phyloP scores from a whole-genome alignment of 306 rosid genomes.

The Abrus pulchellus region DNA sequence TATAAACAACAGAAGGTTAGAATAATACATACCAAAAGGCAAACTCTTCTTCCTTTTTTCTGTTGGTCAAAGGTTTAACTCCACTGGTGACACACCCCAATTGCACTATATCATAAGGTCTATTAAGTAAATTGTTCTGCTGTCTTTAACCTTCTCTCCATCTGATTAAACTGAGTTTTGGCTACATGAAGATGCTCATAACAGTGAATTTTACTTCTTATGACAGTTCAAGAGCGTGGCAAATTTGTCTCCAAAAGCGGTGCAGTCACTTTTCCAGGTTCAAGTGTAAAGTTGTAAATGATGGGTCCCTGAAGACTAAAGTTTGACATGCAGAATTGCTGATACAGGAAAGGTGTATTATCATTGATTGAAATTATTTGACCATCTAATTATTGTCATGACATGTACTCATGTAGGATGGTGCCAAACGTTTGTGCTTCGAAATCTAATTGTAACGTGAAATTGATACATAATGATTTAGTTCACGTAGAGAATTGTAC shows the following conservation, averaged over 20 bases:
- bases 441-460: constrained; percentile 56
- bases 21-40: neutral
- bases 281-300: constrained; percentile 48
- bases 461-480: constrained; percentile 47
- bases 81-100: neutral
- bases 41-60: too few relatives aligned
- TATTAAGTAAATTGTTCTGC: neutral
- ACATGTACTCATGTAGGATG: constrained; percentile 44
- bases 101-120: neutral
- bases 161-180: neutral
- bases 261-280: constrained; percentile 64
- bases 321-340: constrained; percentile 37
- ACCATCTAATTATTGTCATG: constrained; percentile 36
- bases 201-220: constrained; percentile 42
- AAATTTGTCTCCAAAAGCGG: constrained; percentile 57
- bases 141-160: neutral
- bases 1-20: constrained; percentile 78
- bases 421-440: constrained; percentile 61
- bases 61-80: too few relatives aligned
- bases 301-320: constrained; percentile 29
- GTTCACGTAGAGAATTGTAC: constrained; percentile 37
- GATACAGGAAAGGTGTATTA: constrained; percentile 42
- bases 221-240: constrained; percentile 87
- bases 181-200: neutral
- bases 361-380: constrained; percentile 35